Evolutionary conservation across 345 rosid genomes (phyloP).

Genomic region (Cochlearia excelsa): DNA sequence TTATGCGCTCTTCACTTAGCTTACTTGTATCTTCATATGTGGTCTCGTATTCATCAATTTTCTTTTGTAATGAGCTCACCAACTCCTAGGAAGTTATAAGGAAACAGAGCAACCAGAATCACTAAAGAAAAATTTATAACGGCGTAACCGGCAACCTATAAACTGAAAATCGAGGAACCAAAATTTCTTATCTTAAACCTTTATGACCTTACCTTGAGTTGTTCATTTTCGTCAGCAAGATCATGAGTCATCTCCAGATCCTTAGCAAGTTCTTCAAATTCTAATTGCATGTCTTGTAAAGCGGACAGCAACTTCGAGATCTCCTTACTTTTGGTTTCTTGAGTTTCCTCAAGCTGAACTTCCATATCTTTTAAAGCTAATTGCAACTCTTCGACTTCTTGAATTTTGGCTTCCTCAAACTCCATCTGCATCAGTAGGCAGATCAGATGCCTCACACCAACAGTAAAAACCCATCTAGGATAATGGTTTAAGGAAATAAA

Average conservation of each 20-base stretch:
- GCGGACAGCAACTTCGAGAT: slow-evolving; percentile 49
- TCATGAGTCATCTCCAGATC: slow-evolving; percentile 59
- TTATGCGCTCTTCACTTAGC: slow-evolving; percentile 41
- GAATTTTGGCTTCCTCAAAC: slow-evolving; percentile 46
- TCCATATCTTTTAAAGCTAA: slow-evolving; percentile 40
- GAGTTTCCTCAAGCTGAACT: slow-evolving; percentile 67
- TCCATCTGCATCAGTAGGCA: slow-evolving; percentile 54
- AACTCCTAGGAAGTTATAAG: slow-evolving; percentile 42
- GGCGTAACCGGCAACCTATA: slow-evolving; percentile 5
- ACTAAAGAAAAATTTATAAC: background rate
- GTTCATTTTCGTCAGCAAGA: slow-evolving; percentile 76
- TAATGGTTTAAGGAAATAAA: slow-evolving; percentile 3
- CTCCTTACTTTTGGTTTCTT: slow-evolving; percentile 48
- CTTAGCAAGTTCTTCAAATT: slow-evolving; percentile 64
- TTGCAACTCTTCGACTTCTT: slow-evolving; percentile 40
- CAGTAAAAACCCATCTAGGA: slow-evolving; percentile 6
- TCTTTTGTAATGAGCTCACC: slow-evolving; percentile 68
- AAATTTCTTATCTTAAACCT: slow-evolving; percentile 20
- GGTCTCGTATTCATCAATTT: slow-evolving; percentile 64
- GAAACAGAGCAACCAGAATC: slow-evolving; percentile 5
- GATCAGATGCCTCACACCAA: slow-evolving; percentile 28
- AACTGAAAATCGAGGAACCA: background rate
- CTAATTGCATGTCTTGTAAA: slow-evolving; percentile 45
- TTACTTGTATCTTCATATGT: slow-evolving; percentile 60
- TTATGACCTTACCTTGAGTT: slow-evolving; percentile 59